phyloP scores from a whole-genome alignment of 2,329 filamentous ascomycete genomes.

The Ophiognomonia clavigignenti-juglandacearum region DNA sequence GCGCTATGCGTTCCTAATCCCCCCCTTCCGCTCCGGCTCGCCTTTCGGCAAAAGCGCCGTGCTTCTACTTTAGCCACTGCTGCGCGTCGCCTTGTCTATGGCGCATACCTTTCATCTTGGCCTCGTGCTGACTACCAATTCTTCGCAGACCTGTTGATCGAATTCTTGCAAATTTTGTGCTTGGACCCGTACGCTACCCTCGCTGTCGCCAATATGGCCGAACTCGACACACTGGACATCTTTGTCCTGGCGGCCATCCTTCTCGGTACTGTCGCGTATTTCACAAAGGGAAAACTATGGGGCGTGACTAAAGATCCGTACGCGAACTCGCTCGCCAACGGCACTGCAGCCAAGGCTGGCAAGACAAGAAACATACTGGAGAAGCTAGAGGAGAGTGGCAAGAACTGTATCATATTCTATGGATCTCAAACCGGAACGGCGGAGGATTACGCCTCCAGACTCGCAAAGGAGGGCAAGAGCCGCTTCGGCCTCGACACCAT shows the following conservation, averaged over 20 bases:
- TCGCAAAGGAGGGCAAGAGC: conserved; percentile 96
- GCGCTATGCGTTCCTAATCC: neutral
- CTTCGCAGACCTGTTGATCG: neutral
- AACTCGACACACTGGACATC: conserved; percentile 93
- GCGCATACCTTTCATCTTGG: neutral
- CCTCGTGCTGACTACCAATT: neutral
- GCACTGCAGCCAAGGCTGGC: conserved; percentile 67
- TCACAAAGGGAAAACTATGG: conserved; percentile 97
- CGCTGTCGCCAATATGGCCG: conserved; percentile 64
- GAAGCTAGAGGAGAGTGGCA: conserved; percentile 91
- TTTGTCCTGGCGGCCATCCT: conserved; percentile 83
- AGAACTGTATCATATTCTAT: conserved; percentile 98
- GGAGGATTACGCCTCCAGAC: conserved; percentile 92
- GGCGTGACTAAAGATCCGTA: conserved; percentile 85
- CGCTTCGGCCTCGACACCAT: conserved; percentile 96
- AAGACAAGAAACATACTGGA: conserved; percentile 90
- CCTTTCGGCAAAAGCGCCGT: no score
- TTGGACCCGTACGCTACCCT: conserved; percentile 3
- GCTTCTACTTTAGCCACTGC: neutral
- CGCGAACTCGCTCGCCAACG: conserved; percentile 66
- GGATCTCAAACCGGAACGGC: conserved; percentile 97
- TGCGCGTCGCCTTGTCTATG: neutral
- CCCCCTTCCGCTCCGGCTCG: no score
- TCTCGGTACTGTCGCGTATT: conserved; percentile 85
- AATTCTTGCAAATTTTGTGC: neutral